Percentiles rank a stretch among this genome's conserved stretches.
Evolutionary conservation across 768 basidiomycete genomes (phyloP).

Genomic region (Ephemerocybe angulata): DNA sequence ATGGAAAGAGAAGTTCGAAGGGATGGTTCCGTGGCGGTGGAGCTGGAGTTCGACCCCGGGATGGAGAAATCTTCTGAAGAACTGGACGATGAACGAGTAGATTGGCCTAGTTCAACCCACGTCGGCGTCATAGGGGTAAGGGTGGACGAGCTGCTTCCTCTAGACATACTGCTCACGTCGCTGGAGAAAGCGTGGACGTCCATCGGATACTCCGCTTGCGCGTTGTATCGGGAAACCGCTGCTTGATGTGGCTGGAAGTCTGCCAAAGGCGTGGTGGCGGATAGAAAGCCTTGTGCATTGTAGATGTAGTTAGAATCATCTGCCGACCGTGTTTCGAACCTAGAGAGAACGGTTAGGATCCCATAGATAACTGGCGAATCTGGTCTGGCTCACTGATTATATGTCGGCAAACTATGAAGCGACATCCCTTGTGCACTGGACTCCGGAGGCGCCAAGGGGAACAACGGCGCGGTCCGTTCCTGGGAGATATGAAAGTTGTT

Average conservation of each 20-base stretch:
- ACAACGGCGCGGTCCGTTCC: no score
- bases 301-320: background rate
- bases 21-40: conserved; percentile 1
- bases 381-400: no score
- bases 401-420: no score
- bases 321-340: no score
- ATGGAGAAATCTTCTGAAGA: background rate
- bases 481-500: no score
- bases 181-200: background rate
- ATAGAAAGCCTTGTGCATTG: background rate
- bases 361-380: no score
- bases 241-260: background rate
- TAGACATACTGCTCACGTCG: background rate
- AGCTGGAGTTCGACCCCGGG: background rate
- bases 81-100: background rate
- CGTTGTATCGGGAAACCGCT: background rate
- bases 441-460: no score
- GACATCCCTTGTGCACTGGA: no score
- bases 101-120: background rate
- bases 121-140: background rate
- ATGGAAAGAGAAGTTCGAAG: background rate
- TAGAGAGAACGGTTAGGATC: no score
- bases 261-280: background rate
- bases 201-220: background rate
- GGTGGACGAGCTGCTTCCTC: conserved; percentile 1